These are phyloP conservation scores for Coemansia sp. DNA, from an alignment of 192 early-diverging fungal species.

Conservation along the genomic window DNA sequence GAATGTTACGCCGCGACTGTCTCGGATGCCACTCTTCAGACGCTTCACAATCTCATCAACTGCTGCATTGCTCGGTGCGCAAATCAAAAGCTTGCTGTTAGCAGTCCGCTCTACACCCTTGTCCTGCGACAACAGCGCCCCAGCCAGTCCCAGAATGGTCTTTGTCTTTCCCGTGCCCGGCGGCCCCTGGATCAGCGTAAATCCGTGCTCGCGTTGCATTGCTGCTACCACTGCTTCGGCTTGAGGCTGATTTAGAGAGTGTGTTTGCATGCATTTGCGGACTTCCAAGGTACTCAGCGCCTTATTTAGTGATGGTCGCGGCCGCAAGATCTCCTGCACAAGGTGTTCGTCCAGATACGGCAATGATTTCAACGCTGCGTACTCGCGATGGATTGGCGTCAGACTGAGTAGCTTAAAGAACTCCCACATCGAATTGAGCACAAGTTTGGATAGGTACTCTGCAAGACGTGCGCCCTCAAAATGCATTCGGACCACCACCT, in stretches of 20 bases:
- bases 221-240: constrained; percentile 79
- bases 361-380: constrained; percentile 68
- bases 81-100: constrained; percentile 74
- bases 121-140: constrained; percentile 53
- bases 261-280: constrained; percentile 54
- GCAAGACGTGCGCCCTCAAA: constrained; percentile 21
- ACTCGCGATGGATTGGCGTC: constrained; percentile 82
- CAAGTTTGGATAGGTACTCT: constrained; percentile 22
- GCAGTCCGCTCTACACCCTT: background rate
- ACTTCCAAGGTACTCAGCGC: constrained; percentile 43
- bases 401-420: constrained; percentile 58
- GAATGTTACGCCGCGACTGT: constrained; percentile 55
- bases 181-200: constrained; percentile 85
- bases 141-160: constrained; percentile 84
- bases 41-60: constrained; percentile 94
- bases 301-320: constrained; percentile 28
- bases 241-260: constrained; percentile 90
- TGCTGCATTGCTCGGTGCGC: constrained; percentile 95
- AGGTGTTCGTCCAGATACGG: constrained; percentile 59
- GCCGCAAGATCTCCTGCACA: constrained; percentile 62
- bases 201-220: constrained; percentile 64
- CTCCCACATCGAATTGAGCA: constrained; percentile 42
- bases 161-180: constrained; percentile 81
- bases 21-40: constrained; percentile 70
- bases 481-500: constrained; percentile 35